Evolutionary conservation across 805 yeast genomes (phyloP), one percentile per base, ranked within the genome.

Genomic region (Candida ulmi): DNA sequence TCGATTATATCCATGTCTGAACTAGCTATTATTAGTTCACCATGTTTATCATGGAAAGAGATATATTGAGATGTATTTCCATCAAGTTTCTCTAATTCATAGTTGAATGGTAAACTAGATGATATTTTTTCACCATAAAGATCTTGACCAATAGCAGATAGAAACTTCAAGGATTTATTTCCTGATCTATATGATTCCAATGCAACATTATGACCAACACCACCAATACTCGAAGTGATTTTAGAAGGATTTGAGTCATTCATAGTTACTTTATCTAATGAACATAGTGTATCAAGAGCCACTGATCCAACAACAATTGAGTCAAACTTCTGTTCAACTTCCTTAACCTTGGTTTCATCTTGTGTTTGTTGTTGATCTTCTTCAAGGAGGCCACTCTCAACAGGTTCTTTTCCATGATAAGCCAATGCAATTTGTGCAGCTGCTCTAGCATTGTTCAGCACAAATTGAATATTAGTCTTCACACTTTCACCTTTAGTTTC

Each of bases 1-100:
- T 83, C 84, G 17, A 80, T 63, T 9, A 82, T 74, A n/a, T 67
- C 66, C 95, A 88, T 88, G 53, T 86, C 95, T 4, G 95, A 91
- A 52, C 87, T 76, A 0, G 95, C 95, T 15, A 85, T 65, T 3
- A 83, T 55, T 35, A 88, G 65, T 3, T 72, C 80, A 1, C 96
- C 96, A 7, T 61, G 54, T 0, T 50, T 46, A 40, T 74, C 75
- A 50, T 87, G 90, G 41, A 78, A 69, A 1, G 95, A 81, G 6
- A 76, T 71, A 52, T 88, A 88, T 50, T 83, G 85, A 0, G 93
- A 87, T 0, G 95, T 82, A 9, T 57, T 51, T 12, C 32, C 23
- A 4, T 41, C 19, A 7, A 37, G 34, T 5, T 34, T 33, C 3
- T 58, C 37, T 3, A 51, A 43, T 29, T 51, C 41, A 35, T 50